These are phyloP conservation scores for Leptosphaerulina australis DNA, from an alignment of 2,329 filamentous ascomycete species.

Conservation along the genomic window DNA sequence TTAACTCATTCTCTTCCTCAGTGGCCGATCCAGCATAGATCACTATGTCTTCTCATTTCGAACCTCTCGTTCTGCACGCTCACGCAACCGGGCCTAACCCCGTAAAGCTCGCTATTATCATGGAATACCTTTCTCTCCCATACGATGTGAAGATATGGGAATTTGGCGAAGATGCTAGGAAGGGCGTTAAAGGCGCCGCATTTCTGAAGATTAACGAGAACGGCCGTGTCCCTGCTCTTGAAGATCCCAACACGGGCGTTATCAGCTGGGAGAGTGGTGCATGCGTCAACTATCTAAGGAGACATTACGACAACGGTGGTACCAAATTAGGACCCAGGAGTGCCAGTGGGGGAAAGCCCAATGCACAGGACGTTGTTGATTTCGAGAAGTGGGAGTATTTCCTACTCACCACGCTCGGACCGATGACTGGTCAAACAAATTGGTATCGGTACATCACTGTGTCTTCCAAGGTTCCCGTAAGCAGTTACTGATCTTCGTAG, in stretches of 20 bases:
- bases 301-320: constrained; percentile 6
- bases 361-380: constrained; percentile 7
- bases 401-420: constrained; percentile 12
- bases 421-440: constrained; percentile 16
- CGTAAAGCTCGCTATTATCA: constrained; percentile 54
- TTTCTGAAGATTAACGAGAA: constrained; percentile 48
- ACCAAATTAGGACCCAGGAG: constrained; percentile 3
- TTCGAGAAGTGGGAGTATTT: constrained; percentile 19
- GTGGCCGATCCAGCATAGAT: too few species aligned
- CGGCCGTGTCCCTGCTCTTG: constrained; percentile 51
- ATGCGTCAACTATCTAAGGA: constrained; percentile 8
- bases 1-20: too few species aligned
- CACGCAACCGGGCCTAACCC: constrained; percentile 46
- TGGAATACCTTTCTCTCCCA: constrained; percentile 53
- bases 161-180: constrained; percentile 48
- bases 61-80: constrained; percentile 22
- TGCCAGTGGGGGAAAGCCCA: neutral
- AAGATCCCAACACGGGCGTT: constrained; percentile 52
- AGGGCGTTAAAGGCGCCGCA: constrained; percentile 33
- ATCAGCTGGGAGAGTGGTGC: constrained; percentile 18
- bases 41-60: constrained; percentile 6
- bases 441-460: constrained; percentile 12
- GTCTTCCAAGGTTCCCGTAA: neutral
- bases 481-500: constrained; percentile 1
- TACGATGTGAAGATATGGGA: constrained; percentile 49